Conservation (phyloP, 2,329 filamentous ascomycete genomes). For the Hirsutella thompsonii region DNA sequence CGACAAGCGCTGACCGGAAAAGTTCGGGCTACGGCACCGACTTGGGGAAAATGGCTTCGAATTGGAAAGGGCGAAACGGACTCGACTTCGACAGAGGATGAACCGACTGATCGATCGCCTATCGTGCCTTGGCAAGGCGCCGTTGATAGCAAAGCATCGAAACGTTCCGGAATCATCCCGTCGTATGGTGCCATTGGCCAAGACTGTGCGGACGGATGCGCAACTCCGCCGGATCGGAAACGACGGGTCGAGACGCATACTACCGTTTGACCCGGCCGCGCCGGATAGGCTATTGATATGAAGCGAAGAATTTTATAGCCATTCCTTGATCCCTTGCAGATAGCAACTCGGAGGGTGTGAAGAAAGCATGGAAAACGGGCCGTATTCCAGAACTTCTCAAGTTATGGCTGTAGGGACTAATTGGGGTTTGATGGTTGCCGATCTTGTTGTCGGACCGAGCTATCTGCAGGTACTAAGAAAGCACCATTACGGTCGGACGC, state of each 20-base stretch:
- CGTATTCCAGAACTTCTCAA: no score
- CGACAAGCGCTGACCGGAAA: conserved; percentile 5
- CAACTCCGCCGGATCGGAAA: background rate
- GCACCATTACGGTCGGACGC: background rate
- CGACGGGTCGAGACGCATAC: background rate
- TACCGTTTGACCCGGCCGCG: no score
- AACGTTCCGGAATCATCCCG: no score
- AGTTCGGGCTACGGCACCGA: conserved; percentile 7
- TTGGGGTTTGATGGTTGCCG: background rate
- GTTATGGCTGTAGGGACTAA: no score
- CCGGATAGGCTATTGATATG: no score
- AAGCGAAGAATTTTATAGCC: no score
- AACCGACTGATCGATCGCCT: background rate
- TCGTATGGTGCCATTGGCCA: no score
- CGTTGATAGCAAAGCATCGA: no score
- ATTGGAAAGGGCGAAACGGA: background rate
- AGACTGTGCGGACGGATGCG: no score
- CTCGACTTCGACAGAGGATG: background rate
- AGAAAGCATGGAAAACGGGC: no score
- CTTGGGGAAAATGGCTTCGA: conserved; percentile 8
- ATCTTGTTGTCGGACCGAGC: background rate
- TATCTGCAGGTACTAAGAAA: background rate
- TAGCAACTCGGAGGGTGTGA: no score
- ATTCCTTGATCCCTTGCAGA: no score
- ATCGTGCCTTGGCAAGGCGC: background rate